These are phyloP conservation scores for Stachybotrys elegans DNA, from an alignment of 2,329 filamentous ascomycete species.

Conservation along the genomic window DNA sequence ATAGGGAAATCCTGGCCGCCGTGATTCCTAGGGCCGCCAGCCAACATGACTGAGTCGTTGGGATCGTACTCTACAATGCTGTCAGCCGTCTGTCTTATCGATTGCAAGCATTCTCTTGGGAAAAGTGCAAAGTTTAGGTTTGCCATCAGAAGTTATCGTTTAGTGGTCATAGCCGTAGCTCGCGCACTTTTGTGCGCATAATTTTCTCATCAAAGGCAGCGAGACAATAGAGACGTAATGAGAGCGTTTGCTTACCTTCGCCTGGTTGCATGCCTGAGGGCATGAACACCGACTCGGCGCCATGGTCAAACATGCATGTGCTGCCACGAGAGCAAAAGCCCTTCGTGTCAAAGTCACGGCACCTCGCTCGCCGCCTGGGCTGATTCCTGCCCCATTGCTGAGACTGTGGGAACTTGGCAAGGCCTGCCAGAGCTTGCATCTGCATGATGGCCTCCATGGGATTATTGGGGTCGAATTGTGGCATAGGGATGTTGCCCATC, in stretches of 20 bases:
- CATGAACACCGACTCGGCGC: constrained; percentile 41
- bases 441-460: constrained; percentile 58
- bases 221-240: background rate
- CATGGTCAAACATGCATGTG: constrained; percentile 66
- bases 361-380: constrained; percentile 43
- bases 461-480: constrained; percentile 52
- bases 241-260: constrained; percentile 18
- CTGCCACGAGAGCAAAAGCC: constrained; percentile 66
- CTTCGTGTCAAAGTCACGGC: constrained; percentile 66
- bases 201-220: background rate
- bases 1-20: constrained; percentile 6
- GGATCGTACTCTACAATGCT: constrained; percentile 33
- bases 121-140: background rate
- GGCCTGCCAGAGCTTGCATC: constrained; percentile 49
- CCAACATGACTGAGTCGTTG: constrained; percentile 19
- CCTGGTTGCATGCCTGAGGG: constrained; percentile 16
- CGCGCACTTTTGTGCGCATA: background rate
- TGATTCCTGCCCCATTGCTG: constrained; percentile 22
- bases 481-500: constrained; percentile 24
- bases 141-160: constrained; percentile 1
- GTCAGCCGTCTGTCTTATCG: no score
- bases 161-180: background rate
- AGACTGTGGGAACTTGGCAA: constrained; percentile 34
- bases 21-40: no score
- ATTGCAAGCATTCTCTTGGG: background rate